Conservation (phyloP, 208 protist genomes). For the Trypanosoma congolense region DNA sequence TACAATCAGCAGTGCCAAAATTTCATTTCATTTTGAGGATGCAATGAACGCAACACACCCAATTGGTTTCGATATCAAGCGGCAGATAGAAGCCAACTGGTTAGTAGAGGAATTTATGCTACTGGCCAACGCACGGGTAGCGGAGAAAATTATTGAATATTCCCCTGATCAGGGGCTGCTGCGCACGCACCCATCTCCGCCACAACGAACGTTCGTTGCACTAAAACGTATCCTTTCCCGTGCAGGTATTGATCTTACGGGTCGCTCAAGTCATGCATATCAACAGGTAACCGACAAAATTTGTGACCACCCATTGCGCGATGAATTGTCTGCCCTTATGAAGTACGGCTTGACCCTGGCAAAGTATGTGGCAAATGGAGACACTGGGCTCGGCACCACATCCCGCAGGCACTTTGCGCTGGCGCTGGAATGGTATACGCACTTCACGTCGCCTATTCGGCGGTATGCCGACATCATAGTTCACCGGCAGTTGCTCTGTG, state of each 20-base stretch:
- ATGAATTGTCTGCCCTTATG: conserved; percentile 20
- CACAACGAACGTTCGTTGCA: conserved; percentile 26
- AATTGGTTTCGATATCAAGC: conserved; percentile 39
- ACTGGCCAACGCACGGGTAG: conserved; percentile 81
- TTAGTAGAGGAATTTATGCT: conserved; percentile 93
- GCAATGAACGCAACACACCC: conserved; percentile 33
- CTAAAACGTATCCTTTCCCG: conserved; percentile 25
- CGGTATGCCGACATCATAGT: conserved; percentile 91
- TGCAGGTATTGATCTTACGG: conserved; percentile 24
- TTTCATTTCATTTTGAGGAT: conserved; percentile 58
- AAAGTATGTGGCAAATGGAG: conserved; percentile 74
- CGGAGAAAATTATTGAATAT: conserved; percentile 81
- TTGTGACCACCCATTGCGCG: conserved; percentile 3
- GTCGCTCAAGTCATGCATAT: conserved; percentile 36
- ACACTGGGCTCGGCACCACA: conserved; percentile 15
- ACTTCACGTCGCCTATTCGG: conserved; percentile 94
- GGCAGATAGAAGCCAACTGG: conserved; percentile 78
- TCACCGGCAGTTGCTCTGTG: conserved; percentile 82
- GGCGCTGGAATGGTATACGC: conserved; percentile 85
- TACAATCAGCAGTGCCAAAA: conserved; percentile 42
- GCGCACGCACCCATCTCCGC: conserved; percentile 71
- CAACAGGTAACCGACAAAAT: conserved; percentile 36
- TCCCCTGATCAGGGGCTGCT: conserved; percentile 78
- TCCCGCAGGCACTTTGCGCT: conserved; percentile 86
- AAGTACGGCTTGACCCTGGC: conserved; percentile 74